phyloP scores from a whole-genome alignment of 1,284 basidiomycete genomes.

The Uromyces viciae-fabae region DNA sequence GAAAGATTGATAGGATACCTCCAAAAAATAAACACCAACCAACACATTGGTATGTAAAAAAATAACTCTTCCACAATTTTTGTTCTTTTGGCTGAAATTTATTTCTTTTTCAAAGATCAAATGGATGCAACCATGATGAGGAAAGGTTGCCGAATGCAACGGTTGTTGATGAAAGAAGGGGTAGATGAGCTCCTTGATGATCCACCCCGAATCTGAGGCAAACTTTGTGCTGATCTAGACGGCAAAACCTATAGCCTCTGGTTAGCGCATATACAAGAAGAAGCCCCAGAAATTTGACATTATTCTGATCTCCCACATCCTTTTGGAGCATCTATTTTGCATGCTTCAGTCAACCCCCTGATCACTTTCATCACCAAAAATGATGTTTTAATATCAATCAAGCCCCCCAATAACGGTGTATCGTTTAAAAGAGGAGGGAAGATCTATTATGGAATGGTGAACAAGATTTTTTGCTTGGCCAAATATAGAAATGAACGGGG shows the following conservation, averaged over 20 bases:
- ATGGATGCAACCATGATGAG: background rate
- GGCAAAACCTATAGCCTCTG: background rate
- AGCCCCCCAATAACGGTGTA: slow-evolving; percentile 1
- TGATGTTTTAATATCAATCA: background rate
- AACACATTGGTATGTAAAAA: slow-evolving; percentile 4
- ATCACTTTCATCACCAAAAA: background rate
- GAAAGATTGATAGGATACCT: slow-evolving; percentile 27
- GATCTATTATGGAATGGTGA: background rate
- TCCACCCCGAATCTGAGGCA: background rate
- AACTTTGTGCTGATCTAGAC: background rate
- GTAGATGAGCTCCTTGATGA: background rate
- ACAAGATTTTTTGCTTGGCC: background rate
- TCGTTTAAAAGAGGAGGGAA: background rate
- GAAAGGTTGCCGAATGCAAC: background rate
- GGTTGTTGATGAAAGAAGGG: background rate
- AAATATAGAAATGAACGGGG: background rate
- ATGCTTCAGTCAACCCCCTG: background rate
- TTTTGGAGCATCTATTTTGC: background rate
- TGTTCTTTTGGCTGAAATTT: background rate
- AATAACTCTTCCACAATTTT: background rate
- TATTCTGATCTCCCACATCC: background rate
- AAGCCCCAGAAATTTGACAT: background rate
- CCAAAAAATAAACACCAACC: slow-evolving; percentile 24
- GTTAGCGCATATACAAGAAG: background rate
- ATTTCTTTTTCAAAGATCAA: background rate